Base-by-base conservation (phyloP, 805 yeast genomes). In the Saturnispora hagleri region DNA sequence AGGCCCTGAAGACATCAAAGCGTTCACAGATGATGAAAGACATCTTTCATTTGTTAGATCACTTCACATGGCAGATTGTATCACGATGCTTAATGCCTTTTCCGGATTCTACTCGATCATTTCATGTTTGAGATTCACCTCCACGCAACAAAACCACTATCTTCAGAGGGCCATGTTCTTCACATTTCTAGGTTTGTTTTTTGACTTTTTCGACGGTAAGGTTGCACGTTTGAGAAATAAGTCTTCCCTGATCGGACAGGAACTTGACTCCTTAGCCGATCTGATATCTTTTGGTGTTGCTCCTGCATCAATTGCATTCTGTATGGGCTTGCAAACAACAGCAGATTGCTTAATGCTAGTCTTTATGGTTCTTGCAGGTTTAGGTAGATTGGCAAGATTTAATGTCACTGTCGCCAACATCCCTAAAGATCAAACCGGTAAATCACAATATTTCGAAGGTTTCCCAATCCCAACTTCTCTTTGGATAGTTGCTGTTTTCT, bases 131-230 rank as follows among this genome's bases (percentile, higher is more conserved):
- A 76, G 96, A 62, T 93, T 80, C 67, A 80, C 90, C 5, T 72
- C 81, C 49, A 86, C 91, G 3, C 82, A 80, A 13, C 73, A 81
- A 58, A 69, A 80, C 7, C 85, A 81, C 62, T 85, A 86, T 65
- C 79, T 83, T 33, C 91, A 86, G 70, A 76, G 96, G 60, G 97
- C 98, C 2, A 90, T 89, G 70, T 82, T 85, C 58, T 89, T 75
- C 70, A 88, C 89, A 43, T 75, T 86, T n/a, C 73, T 91, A 58
- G 99, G 99, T 5, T 79, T 91, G 62, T 89, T 93, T 65, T 91
- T 91, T 67, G 99, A 91, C 68, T 89, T 93, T 66, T 86, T 93
- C 66, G 99, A 93, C 66, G 99, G 99, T 35, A 81, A 95, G 61
- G 99, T 91, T 7, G 99, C 99, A 4, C 79, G 99, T 63, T 77